phyloP scores from a whole-genome alignment of 306 rosid species.

The Leucaena leucocephala region DNA sequence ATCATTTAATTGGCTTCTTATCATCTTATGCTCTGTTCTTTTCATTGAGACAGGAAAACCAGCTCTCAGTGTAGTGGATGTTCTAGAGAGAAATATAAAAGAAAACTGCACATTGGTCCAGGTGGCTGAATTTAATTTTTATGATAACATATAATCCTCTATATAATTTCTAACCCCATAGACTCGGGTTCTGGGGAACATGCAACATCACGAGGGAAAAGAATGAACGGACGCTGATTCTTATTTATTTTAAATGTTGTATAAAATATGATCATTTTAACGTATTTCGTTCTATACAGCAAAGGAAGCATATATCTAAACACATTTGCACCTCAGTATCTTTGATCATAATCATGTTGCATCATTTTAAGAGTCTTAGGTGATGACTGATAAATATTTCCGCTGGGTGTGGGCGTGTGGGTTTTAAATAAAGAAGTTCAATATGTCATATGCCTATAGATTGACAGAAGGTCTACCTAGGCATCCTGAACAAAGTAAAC shows the following conservation, averaged over 20 bases:
- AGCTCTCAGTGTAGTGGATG: constrained; percentile 71
- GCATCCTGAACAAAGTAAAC: constrained; percentile 7
- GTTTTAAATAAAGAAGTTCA: not conserved
- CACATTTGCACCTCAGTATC: not conserved
- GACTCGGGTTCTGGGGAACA: not conserved
- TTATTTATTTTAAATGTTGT: not conserved
- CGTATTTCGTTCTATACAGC: not conserved
- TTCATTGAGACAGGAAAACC: constrained; percentile 72
- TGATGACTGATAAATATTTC: not conserved
- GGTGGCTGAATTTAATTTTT: constrained; percentile 50
- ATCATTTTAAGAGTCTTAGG: not conserved
- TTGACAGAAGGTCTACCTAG: not conserved
- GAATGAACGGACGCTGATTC: not conserved
- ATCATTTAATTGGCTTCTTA: not conserved
- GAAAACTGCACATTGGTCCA: constrained; percentile 77
- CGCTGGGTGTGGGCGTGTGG: not conserved
- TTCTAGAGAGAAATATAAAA: constrained; percentile 63
- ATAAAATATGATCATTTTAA: not conserved
- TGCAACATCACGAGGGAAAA: not conserved
- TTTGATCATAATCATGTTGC: not conserved
- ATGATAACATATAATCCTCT: not conserved
- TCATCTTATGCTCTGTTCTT: constrained; percentile 18
- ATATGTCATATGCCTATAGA: not conserved
- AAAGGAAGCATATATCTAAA: not conserved
- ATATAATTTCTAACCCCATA: not conserved